Percentiles rank a stretch among this genome's conserved stretches.
These are phyloP conservation scores for Golubevia sp. DNA, from an alignment of 1,284 basidiomycete species.

Conservation along the genomic window DNA sequence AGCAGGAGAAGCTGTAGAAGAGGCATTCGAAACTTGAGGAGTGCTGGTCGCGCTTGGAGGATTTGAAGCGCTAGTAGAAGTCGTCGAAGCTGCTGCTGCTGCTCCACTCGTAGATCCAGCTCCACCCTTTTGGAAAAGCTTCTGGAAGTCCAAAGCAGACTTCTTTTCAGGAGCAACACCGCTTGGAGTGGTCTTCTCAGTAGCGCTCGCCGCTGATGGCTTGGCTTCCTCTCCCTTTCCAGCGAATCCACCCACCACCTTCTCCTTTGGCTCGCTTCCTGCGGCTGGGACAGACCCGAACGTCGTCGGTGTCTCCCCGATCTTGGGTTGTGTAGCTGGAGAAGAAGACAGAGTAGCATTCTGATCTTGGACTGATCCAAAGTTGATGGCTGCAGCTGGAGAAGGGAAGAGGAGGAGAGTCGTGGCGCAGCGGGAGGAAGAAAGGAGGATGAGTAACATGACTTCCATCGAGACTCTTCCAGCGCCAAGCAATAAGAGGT, in stretches of 20 bases:
- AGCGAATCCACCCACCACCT: neutral
- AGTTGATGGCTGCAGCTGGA: constrained; percentile 54
- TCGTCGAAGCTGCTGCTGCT: constrained; percentile 12
- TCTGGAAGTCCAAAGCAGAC: constrained; percentile 52
- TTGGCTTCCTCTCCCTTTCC: constrained; percentile 1
- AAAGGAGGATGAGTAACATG: too few species aligned
- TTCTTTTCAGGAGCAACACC: neutral
- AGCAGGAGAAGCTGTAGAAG: neutral
- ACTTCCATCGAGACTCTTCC: too few species aligned
- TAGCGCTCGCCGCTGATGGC: neutral
- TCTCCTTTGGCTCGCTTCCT: constrained; percentile 29
- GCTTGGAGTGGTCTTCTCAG: neutral
- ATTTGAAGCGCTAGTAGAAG: constrained; percentile 7
- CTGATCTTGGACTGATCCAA: constrained; percentile 62
- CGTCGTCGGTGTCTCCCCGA: constrained; percentile 54
- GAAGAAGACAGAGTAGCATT: constrained; percentile 62
- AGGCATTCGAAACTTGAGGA: neutral
- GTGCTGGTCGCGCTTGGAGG: neutral
- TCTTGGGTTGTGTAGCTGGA: constrained; percentile 58
- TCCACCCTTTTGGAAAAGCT: constrained; percentile 46
- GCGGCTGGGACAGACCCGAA: constrained; percentile 48
- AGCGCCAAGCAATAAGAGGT: too few species aligned
- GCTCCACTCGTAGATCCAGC: neutral
- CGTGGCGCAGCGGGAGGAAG: too few species aligned
- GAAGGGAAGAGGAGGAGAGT: neutral